Conservation (phyloP, 257 asterid genomes). For the Solanum chaucha region DNA sequence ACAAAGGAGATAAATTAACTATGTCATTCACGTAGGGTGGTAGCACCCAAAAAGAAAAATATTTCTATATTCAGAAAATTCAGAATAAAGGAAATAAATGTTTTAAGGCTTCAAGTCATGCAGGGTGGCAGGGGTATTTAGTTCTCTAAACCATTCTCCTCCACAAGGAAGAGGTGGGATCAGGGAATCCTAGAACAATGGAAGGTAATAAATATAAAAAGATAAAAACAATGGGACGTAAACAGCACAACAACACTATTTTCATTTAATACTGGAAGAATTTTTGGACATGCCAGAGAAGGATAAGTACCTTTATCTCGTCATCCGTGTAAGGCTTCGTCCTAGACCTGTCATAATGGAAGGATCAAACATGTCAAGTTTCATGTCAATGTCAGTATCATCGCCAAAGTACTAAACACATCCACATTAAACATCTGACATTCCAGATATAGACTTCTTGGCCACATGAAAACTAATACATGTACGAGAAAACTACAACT, state of each 20-base stretch:
- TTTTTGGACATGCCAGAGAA: not conserved
- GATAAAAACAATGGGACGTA: not conserved
- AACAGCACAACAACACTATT: not conserved
- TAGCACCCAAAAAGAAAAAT: not conserved
- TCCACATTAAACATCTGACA: not conserved
- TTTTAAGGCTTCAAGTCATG: not conserved
- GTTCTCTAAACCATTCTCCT: not conserved
- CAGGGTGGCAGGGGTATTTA: not conserved
- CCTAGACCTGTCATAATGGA: conserved; percentile 22
- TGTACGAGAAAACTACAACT: not conserved
- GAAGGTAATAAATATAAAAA: not conserved
- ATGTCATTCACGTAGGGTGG: not conserved
- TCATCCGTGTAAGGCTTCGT: conserved; percentile 65
- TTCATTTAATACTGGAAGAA: not conserved
- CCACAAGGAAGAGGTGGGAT: not conserved
- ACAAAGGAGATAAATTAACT: not conserved
- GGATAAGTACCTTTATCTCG: conserved; percentile 68
- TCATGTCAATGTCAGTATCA: conserved; percentile 1
- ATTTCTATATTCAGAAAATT: not conserved
- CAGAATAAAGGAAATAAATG: not conserved
- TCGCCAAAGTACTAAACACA: not conserved
- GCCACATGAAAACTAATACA: not conserved
- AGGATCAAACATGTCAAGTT: conserved; percentile 13
- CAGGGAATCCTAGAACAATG: not conserved
- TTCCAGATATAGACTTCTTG: not conserved